A percentile compares a stretch with the other conserved stretches of the same genome.
These are phyloP conservation scores for Microstroma glucosiphilum DNA, from an alignment of 1,284 basidiomycete genomes.

Conservation along the genomic window DNA sequence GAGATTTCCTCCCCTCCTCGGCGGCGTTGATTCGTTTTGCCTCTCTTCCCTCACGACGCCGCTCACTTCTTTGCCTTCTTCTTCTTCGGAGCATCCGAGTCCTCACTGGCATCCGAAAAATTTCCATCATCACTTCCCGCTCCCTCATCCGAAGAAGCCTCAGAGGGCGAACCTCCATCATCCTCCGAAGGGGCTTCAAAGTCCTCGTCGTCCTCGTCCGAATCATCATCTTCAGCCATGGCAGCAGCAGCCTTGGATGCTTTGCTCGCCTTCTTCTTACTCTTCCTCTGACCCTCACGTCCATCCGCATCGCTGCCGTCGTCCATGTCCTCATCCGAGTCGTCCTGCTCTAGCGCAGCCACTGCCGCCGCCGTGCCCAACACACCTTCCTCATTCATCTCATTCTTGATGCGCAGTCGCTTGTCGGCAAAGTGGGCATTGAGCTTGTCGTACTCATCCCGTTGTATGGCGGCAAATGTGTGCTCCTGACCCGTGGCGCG, in stretches of 20 bases:
- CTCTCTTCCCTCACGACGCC: background rate
- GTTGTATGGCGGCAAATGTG: conserved; percentile 81
- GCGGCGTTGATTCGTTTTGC: no score
- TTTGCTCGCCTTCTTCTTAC: conserved; percentile 57
- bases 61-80: conserved; percentile 38
- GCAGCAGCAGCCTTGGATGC: conserved; percentile 13
- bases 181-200: conserved; percentile 62
- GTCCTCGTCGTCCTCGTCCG: conserved; percentile 66
- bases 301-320: conserved; percentile 56
- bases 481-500: conserved; percentile 61
- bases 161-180: conserved; percentile 40
- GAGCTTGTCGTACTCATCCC: conserved; percentile 86
- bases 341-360: conserved; percentile 60
- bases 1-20: no score
- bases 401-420: conserved; percentile 90
- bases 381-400: conserved; percentile 62
- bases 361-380: conserved; percentile 58
- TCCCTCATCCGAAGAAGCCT: conserved; percentile 58
- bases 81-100: conserved; percentile 21
- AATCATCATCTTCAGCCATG: conserved; percentile 45
- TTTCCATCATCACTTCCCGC: conserved; percentile 12
- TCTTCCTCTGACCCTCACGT: conserved; percentile 52
- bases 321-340: conserved; percentile 57
- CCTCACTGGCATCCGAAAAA: conserved; percentile 16
- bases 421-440: conserved; percentile 80